Conservation (phyloP, 1,139 yeast genomes). For the Fermentozyma sake region DNA sequence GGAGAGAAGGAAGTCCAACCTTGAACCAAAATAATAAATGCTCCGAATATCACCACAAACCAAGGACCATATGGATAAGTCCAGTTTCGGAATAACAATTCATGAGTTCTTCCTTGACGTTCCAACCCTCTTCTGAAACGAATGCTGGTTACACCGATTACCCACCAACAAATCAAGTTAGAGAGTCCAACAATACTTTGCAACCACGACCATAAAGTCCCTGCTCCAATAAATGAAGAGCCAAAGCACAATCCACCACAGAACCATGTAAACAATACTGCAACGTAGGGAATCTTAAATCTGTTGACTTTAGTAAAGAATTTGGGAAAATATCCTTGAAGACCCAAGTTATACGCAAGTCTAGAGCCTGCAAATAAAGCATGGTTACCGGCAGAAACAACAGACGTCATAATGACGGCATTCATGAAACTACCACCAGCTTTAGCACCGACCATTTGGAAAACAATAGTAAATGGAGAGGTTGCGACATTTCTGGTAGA, state of each 20-base stretch:
- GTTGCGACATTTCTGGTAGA: conserved; percentile 42
- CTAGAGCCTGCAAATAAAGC: conserved; percentile 43
- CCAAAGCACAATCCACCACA: conserved; percentile 42
- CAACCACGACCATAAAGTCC: conserved; percentile 42
- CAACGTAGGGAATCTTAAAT: conserved; percentile 36
- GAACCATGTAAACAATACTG: conserved; percentile 37
- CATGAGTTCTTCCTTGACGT: conserved; percentile 32
- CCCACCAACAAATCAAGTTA: conserved; percentile 41
- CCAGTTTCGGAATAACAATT: conserved; percentile 36
- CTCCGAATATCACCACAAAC: conserved; percentile 31
- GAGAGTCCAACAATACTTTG: conserved; percentile 43
- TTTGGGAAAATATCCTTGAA: conserved; percentile 38
- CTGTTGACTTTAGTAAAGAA: conserved; percentile 31
- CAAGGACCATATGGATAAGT: conserved; percentile 42
- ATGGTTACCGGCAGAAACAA: conserved; percentile 45
- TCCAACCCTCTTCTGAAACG: conserved; percentile 37
- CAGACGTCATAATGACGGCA: conserved; percentile 40
- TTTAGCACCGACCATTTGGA: conserved; percentile 48
- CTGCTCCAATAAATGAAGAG: conserved; percentile 41
- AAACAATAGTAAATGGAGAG: conserved; percentile 64
- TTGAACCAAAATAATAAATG: conserved; percentile 35
- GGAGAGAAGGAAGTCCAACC: conserved; percentile 57
- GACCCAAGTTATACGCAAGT: conserved; percentile 37
- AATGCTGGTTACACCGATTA: conserved; percentile 35
- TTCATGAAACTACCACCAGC: conserved; percentile 43